These are phyloP conservation scores for Ophiostoma tasmaniense DNA, from an alignment of 2,329 filamentous ascomycete species.

Conservation along the genomic window DNA sequence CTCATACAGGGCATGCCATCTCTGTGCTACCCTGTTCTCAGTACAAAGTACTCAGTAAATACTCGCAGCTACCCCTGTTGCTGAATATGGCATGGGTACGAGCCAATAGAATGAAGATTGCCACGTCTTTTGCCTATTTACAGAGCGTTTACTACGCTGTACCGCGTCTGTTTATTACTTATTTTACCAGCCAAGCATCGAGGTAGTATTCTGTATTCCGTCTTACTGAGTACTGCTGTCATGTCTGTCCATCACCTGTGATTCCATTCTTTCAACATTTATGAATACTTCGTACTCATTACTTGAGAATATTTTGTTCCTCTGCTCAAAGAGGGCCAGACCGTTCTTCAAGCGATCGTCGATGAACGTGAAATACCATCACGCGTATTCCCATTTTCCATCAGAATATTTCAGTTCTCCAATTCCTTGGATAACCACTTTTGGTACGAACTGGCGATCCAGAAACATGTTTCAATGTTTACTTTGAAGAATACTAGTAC, in stretches of 20 bases:
- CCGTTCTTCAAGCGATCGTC: neutral
- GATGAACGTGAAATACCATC: neutral
- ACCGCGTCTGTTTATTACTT: neutral
- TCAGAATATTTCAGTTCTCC: neutral
- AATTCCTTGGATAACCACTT: neutral
- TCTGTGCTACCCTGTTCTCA: too few species aligned
- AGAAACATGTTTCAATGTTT: neutral
- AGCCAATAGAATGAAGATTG: neutral
- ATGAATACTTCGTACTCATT: too few species aligned
- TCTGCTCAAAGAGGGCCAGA: neutral
- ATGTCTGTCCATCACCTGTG: neutral
- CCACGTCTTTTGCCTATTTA: neutral
- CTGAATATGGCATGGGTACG: neutral
- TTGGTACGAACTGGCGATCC: neutral
- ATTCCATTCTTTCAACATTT: too few species aligned
- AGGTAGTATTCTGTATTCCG: neutral
- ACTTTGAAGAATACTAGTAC: neutral
- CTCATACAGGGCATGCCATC: neutral
- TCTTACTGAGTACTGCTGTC: neutral
- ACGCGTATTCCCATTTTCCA: neutral
- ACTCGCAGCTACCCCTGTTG: neutral
- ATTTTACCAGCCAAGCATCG: neutral
- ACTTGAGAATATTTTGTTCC: too few species aligned
- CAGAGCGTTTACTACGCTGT: neutral
- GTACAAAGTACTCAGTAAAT: too few species aligned